Evolutionary conservation across 164 flowering plant genomes (phyloP).

Genomic region (Macadamia integrifolia): DNA sequence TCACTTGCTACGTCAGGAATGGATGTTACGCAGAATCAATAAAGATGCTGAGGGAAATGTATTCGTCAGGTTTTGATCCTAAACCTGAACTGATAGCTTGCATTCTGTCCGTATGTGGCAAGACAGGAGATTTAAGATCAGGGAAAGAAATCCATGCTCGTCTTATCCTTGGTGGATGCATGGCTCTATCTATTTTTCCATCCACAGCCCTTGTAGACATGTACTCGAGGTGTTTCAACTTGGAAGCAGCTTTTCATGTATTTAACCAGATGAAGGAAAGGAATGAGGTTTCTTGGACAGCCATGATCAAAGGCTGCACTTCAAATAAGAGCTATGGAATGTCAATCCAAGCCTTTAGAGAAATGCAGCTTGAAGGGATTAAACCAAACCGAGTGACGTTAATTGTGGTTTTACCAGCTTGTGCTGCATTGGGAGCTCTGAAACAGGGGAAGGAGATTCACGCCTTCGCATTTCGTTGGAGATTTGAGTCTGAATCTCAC

Average conservation of each 20-base stretch:
- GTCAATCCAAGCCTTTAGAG: conserved; percentile 36
- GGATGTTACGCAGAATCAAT: conserved; percentile 30
- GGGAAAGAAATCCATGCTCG: conserved; percentile 50
- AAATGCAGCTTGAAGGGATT: conserved; percentile 43
- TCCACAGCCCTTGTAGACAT: conserved; percentile 49
- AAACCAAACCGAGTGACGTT: conserved; percentile 50
- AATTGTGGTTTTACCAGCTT: conserved; percentile 40
- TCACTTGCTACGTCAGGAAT: conserved; percentile 40
- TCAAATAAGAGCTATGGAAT: conserved; percentile 16
- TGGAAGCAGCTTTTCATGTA: conserved; percentile 29
- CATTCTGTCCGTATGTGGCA: conserved; percentile 31
- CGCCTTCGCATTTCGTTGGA: conserved; percentile 42
- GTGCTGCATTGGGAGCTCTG: conserved; percentile 23
- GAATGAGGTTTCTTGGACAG: conserved; percentile 64
- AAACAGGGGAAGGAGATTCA: conserved; percentile 47
- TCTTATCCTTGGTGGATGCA: conserved; percentile 22
- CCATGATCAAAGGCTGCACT: conserved; percentile 46
- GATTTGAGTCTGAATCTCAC: conserved; percentile 30
- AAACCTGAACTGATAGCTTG: conserved; percentile 37
- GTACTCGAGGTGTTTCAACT: conserved; percentile 36
- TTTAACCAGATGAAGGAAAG: conserved; percentile 34
- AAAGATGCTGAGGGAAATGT: conserved; percentile 22
- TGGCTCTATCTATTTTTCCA: conserved; percentile 24
- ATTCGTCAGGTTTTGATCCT: not conserved
- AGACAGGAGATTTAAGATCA: conserved; percentile 16